Base-by-base conservation (phyloP, 2,329 filamentous ascomycete species). In the Monilinia polystroma region DNA sequence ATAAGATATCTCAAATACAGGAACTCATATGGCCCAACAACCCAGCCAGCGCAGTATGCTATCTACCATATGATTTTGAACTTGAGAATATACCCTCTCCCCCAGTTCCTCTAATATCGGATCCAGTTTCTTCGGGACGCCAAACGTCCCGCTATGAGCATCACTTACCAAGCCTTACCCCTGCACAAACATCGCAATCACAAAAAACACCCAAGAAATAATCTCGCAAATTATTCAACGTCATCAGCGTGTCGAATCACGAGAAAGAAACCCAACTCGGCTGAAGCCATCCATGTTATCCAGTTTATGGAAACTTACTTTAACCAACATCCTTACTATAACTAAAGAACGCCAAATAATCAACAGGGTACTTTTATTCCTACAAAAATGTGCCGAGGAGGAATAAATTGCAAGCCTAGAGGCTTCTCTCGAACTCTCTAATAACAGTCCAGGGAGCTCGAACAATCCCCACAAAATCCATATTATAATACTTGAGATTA, bases 371-470 rank as follows among this genome's bases (percentile, higher is more conserved):
- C 38, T 55, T 1, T 49, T 69, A 5, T 70, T 71, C 26, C 70
- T 72, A 18, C 70, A 70, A 59, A 68, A 72, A 64, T 68, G 67
- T 43, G 71, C 70, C 11, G 71, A 71, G 51, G 69, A 70, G 51
- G 68, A 70, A 66, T 66, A 71, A 51, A 55, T 72, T 2, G 70
- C 70, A 3, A 63, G 58, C 26, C 55, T 72, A 8, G 12, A 53
- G 18, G 4, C 49, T 20, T 51, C 49, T 51, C 49, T 26, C 10
- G 14, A 14, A 4, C 11, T 14, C n/a, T 26, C n/a, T 5, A 11
- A 14, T 26, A 51, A 2, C 2, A 3, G 14, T 32, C 5, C 43
- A 47, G 16, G 1, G 3, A 47, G 3, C 16, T 53, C 26, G 8
- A 29, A 32, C 4, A 8, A 32, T 53, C 51, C 18, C 4, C 14